Evolutionary conservation across 768 basidiomycete genomes (phyloP), one percentile per base, ranked within the genome.

Genomic region (Tulasnella sp.): DNA sequence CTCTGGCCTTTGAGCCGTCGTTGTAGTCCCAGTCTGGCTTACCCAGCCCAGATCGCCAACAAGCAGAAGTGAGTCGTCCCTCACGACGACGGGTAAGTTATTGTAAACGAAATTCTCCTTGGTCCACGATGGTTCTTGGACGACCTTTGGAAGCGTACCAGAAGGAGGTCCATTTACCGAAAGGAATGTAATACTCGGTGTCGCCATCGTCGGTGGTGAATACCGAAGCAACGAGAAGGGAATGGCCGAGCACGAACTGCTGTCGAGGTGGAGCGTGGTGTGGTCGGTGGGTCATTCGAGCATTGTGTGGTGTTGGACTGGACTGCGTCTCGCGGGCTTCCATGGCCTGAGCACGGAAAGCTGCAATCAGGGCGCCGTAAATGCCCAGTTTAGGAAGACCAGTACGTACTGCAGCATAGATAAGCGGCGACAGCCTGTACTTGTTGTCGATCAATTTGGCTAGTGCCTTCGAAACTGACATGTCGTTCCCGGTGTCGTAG

Each of bases 351-450:
- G 21, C 31, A 24, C 24, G 73, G 40, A 21, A 1, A 12, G n/a
- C n/a, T 36, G 8, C 8, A 5, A 38, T 38, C 34, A 58, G 39
- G 42, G 27, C 3, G 27, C 77, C 12, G 38, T 18, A 18, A 1
- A 48, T 38, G 40, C 8, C n/a, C 27, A 44, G 36, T 9, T 73
- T 1, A 10, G 14, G 48, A 52, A 24, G 48, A 52, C 42, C 2
- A 52, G 24, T 52, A 0, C 84, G 80, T 80, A 85, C 85, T 62
- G 84, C 80, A 4, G 82, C 83, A 72, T 81, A 86, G 74, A 94
- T 84, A 83, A 93, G 93, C 0, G 92, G 93, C 92, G 93, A 93
- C 75, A 94, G 85, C 48, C 91, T 85, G 84, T 93, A 89, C 83
- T 92, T 93, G 14, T 88, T 87, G 77, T 91, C 88, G 71, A 93